Evolutionary conservation across 192 early-diverging fungal genomes (phyloP).

Genomic region (Entomortierella beljakovae): DNA sequence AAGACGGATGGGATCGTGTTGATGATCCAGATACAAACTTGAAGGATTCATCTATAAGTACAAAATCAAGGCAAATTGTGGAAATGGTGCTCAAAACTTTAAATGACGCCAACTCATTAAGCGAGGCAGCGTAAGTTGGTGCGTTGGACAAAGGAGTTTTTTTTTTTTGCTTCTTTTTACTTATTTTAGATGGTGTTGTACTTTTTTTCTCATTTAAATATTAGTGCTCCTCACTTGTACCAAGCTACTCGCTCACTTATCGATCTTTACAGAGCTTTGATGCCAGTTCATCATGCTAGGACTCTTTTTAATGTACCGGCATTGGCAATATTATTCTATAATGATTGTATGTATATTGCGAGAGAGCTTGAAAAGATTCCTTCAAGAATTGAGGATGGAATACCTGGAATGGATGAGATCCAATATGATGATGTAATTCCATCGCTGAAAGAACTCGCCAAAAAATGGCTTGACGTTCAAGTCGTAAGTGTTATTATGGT

Average conservation of each 20-base stretch:
- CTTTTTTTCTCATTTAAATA: too few relatives aligned
- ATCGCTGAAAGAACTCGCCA: constrained; percentile 61
- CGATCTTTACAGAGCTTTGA: constrained; percentile 72
- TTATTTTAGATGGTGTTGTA: too few relatives aligned
- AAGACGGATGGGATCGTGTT: constrained; percentile 21
- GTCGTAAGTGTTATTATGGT: constrained; percentile 56
- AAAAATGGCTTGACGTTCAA: constrained; percentile 63
- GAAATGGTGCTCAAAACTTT: constrained; percentile 40
- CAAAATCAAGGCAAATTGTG: constrained; percentile 28
- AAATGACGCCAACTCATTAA: constrained; percentile 13
- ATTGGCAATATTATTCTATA: constrained; percentile 71
- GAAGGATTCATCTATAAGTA: constrained; percentile 33
- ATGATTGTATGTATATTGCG: constrained; percentile 77
- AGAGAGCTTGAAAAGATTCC: constrained; percentile 55
- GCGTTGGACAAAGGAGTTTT: too few relatives aligned
- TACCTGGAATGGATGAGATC: constrained; percentile 43
- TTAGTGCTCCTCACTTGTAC: constrained; percentile 45
- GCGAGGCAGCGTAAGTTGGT: constrained; percentile 28
- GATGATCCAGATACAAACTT: constrained; percentile 18
- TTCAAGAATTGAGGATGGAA: constrained; percentile 40
- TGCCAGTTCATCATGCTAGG: constrained; percentile 70
- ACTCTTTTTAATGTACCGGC: constrained; percentile 65
- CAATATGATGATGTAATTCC: constrained; percentile 67
- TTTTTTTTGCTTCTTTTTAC: too few relatives aligned
- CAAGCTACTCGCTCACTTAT: constrained; percentile 59